Evolutionary conservation across 176 grass and related monocot species (phyloP).

Genomic region (Musa beccarii): DNA sequence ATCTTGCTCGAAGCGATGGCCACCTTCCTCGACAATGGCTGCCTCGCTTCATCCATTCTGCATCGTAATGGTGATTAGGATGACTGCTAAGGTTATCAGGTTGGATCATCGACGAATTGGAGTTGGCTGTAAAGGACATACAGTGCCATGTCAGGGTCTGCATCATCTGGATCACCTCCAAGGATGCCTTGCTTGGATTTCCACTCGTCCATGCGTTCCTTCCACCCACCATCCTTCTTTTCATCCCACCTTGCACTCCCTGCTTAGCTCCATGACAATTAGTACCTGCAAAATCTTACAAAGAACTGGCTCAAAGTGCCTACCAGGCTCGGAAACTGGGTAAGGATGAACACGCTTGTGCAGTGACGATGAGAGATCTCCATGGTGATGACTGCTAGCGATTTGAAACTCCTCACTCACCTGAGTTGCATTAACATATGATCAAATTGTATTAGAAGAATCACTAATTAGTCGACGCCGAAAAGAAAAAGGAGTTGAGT

Average conservation of each 20-base stretch:
- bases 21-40: constrained; percentile 90
- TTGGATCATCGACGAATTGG: too few species aligned
- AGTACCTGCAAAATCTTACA: background rate
- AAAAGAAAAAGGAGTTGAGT: background rate
- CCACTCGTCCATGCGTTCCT: constrained; percentile 99
- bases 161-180: constrained; percentile 59
- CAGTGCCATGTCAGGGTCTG: constrained; percentile 77
- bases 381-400: constrained; percentile 35
- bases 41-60: constrained; percentile 84
- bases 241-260: constrained; percentile 83
- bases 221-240: constrained; percentile 81
- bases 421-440: constrained; percentile 23
- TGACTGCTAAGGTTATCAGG: too few species aligned
- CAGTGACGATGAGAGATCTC: constrained; percentile 61
- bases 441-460: background rate
- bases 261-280: constrained; percentile 5
- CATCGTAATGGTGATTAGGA: background rate
- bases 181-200: constrained; percentile 81
- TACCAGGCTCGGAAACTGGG: constrained; percentile 80
- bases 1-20: constrained; percentile 94
- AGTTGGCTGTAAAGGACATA: constrained; percentile 11
- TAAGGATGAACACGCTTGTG: constrained; percentile 97
- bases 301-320: background rate
- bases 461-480: background rate
- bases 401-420: constrained; percentile 76